Evolutionary conservation across 257 asterid species (phyloP).

Genomic region (Penstemon barbatus): DNA sequence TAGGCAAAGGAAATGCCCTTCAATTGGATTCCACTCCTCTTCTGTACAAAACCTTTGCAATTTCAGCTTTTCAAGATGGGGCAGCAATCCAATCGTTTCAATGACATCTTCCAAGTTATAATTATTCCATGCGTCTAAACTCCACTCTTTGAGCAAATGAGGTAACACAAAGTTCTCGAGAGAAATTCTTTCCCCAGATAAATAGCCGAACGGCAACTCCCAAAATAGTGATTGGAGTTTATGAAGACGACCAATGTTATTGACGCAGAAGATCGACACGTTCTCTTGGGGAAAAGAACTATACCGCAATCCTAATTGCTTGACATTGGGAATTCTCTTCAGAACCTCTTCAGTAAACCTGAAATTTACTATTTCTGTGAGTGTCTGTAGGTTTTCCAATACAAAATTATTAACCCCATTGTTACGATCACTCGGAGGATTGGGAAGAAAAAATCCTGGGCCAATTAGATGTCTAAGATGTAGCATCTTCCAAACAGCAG

Average conservation of each 20-base stretch:
- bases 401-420: neutral
- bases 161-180: neutral
- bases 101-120: constrained; percentile 14
- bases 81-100: neutral
- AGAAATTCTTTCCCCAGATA: neutral
- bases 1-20: constrained; percentile 23
- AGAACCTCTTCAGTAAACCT: neutral
- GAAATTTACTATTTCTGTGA: neutral
- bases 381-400: constrained; percentile 9
- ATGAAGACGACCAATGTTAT: neutral
- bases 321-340: neutral
- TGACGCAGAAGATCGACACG: neutral
- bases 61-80: constrained; percentile 7
- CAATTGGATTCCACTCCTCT: constrained; percentile 10
- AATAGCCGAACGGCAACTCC: too few species aligned
- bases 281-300: too few species aligned
- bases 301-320: neutral
- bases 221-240: neutral
- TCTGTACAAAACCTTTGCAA: neutral
- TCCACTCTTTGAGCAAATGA: constrained; percentile 17
- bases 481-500: constrained; percentile 11
- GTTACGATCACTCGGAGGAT: neutral
- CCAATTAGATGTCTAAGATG: neutral
- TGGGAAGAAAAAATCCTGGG: neutral
- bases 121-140: neutral